Evolutionary conservation across 495 filamentous ascomycete genomes (phyloP), one percentile per base, ranked within the genome.

Genomic region (Lineolata rhizophorae): DNA sequence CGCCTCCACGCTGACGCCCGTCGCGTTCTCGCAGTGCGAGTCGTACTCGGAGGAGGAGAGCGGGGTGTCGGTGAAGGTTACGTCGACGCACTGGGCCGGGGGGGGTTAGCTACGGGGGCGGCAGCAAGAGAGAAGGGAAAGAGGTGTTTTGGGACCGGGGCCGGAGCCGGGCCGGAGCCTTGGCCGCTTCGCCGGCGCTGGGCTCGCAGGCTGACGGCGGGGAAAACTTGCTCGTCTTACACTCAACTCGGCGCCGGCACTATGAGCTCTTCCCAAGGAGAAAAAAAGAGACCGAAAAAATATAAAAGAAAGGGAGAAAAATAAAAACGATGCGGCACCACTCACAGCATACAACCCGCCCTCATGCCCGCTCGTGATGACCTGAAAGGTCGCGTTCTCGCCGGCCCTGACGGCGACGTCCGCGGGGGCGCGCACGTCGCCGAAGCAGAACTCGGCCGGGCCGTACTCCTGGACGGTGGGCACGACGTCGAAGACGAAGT

Each of bases 331-430:
- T n/a, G n/a, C n/a, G n/a, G n/a, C n/a, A n/a, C n/a, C 35, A 47
- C 38, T n/a, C 14, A 30, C 28, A 9, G 8, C 9, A 27, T 46
- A 51, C 1, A 51, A 39, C 9, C 48, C 48, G 2, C 41, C 41
- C 10, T 40, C 33, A 31, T 51, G 43, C 3, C 49, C 47, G 25
- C 48, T 64, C 6, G 56, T 64, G 14, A 68, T 53, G 32, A 74
- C 68, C 51, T 72, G 70, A 29, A 74, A 60, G 0, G 70, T 73
- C n/a, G 64, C 69, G 31, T 69, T 65, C 42, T 57, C 55, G 0
- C 67, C 67, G 18, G 60, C 50, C n/a, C 48, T 54, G 8, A 57
- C 38, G 5, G 55, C 54, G 22, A 58, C 20, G 12, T 43, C 30
- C 18, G 18, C 5, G 2, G 57, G 50, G 3, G 72, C 33, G 3